Conservation (phyloP, 345 rosid genomes). For the Gossypium bickii region DNA sequence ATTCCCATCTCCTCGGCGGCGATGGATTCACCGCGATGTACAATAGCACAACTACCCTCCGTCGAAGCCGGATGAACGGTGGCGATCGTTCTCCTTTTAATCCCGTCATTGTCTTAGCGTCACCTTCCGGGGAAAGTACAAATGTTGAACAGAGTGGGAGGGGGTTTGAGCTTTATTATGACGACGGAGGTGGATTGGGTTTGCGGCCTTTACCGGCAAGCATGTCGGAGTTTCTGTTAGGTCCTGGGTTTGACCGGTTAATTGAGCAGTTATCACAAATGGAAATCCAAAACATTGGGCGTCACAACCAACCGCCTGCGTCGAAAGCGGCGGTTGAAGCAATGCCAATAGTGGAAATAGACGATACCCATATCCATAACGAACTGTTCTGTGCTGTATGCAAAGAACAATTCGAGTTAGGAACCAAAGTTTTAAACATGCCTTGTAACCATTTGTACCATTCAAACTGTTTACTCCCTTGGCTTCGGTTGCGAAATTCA, state of each 20-base stretch:
- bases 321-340: slow-evolving; percentile 81
- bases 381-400: slow-evolving; percentile 91
- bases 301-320: slow-evolving; percentile 66
- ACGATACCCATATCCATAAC: slow-evolving; percentile 26
- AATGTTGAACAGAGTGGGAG: slow-evolving; percentile 22
- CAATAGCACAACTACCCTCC: slow-evolving; percentile 13
- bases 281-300: slow-evolving; percentile 51
- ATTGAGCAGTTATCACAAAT: slow-evolving; percentile 76
- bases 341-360: slow-evolving; percentile 58
- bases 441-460: slow-evolving; percentile 92
- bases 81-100: slow-evolving; percentile 71
- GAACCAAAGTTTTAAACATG: slow-evolving; percentile 77
- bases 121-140: neutral
- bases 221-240: slow-evolving; percentile 79
- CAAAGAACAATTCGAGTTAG: slow-evolving; percentile 64
- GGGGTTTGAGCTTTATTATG: slow-evolving; percentile 70
- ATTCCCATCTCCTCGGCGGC: slow-evolving; percentile 23
- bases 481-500: slow-evolving; percentile 78
- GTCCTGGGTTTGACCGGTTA: slow-evolving; percentile 80
- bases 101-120: slow-evolving; percentile 60
- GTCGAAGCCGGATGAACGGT: slow-evolving; percentile 36
- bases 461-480: slow-evolving; percentile 82
- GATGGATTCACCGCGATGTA: slow-evolving; percentile 17
- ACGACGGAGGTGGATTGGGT: slow-evolving; percentile 73
- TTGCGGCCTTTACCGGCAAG: slow-evolving; percentile 67